A percentile compares a stretch with the other conserved stretches of the same genome.
phyloP scores from a whole-genome alignment of 768 basidiomycete genomes.

The Hydnomerulius pinastri region DNA sequence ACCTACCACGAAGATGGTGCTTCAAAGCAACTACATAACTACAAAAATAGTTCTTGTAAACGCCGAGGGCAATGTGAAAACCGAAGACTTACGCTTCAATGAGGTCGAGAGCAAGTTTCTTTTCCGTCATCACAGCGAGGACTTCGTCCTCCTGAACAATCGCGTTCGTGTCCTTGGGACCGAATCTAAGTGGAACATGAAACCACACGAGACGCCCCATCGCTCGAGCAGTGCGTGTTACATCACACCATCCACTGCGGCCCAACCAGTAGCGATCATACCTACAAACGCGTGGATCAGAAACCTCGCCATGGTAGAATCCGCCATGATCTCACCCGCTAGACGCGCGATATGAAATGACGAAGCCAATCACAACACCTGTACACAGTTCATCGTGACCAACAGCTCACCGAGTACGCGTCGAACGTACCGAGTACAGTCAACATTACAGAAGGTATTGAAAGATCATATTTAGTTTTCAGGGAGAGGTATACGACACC shows the following conservation, averaged over 20 bases:
- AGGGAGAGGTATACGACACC: slow-evolving; percentile 48
- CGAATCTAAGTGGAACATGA: slow-evolving; percentile 54
- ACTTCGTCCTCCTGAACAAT: slow-evolving; percentile 42
- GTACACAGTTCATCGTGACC: slow-evolving; percentile 16
- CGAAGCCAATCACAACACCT: slow-evolving; percentile 61
- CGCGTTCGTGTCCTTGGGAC: slow-evolving; percentile 36
- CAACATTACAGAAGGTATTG: slow-evolving; percentile 58
- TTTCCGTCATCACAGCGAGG: slow-evolving; percentile 59
- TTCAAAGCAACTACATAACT: not conserved
- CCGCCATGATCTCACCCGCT: slow-evolving; percentile 45
- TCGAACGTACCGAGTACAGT: slow-evolving; percentile 53
- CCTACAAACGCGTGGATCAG: slow-evolving; percentile 26
- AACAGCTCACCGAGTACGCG: not conserved
- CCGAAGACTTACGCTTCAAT: slow-evolving; percentile 49
- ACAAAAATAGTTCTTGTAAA: not conserved
- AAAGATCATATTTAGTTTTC: slow-evolving; percentile 38
- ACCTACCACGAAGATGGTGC: not conserved
- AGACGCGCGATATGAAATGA: slow-evolving; percentile 62
- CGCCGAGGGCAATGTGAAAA: not conserved
- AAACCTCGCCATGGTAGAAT: not conserved
- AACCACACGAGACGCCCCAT: slow-evolving; percentile 61
- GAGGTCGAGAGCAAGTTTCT: slow-evolving; percentile 58
- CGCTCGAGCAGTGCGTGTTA: slow-evolving; percentile 51
- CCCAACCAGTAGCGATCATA: slow-evolving; percentile 68
- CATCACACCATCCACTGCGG: slow-evolving; percentile 55